Base-by-base conservation (phyloP, 2,329 filamentous ascomycete species). In the Penicillium olsonii region DNA sequence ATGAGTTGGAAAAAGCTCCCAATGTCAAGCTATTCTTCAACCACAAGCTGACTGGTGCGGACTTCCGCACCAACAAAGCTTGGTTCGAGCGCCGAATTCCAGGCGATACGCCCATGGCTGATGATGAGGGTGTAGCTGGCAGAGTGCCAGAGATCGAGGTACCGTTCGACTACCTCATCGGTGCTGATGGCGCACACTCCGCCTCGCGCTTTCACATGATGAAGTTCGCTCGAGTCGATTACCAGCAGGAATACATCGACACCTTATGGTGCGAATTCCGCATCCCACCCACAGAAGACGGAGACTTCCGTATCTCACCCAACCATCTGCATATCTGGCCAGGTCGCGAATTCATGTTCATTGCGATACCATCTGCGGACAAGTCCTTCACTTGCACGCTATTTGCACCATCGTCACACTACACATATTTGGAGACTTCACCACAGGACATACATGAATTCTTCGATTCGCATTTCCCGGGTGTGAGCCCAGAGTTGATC, bases 261-360 rank as follows among this genome's bases (percentile, higher is more conserved):
- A 94, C 92, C 0, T 75, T 97, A 5, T 99, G 94, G 94, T 97
- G 92, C 69, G 94, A 99, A 67, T 97, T 99, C 67, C 85, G 85
- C 42, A 90, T 99, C 53, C 77, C 82, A 17, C 79, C 88, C 10
- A 65, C 71, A 0, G 56, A 68, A 7, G 60, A 65, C 20, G 76
- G 77, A 18, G 75, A 78, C 38, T 97, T 95, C 67, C 79, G 80
- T 40, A 94, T 97, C 59, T 94, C 90, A 0, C 90, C 91, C 1
- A 89, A 96, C 62, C 92, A 97, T 67, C 79, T 99, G 1, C 94
- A 99, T 71, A 99, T 99, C 67, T 99, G 94, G 94, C 94, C 94
- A 0, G 91, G 89, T 26, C 86, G 85, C 61, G 85, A 92, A 35
- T 92, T 94, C 64, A 97, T 99, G 95, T 99, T 99, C 73, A 99